A percentile compares a stretch with the other conserved stretches of the same genome.
Conservation (phyloP, 306 rosid genomes). For the Amphicarpaea edgeworthii region DNA sequence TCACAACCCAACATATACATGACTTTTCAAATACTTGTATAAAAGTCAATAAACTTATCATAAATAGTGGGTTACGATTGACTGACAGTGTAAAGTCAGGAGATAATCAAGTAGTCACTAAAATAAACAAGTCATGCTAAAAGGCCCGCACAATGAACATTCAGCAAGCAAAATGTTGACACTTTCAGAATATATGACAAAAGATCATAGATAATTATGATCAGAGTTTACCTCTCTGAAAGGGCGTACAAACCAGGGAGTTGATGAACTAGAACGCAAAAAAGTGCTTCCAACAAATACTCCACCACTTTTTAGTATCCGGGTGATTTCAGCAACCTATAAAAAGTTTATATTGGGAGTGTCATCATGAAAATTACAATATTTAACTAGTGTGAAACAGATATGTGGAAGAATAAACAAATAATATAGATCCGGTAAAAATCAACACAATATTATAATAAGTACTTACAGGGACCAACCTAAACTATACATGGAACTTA, state of each 20-base stretch:
- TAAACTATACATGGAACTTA: no score
- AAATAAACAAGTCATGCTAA: neutral
- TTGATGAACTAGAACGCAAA: constrained; percentile 73
- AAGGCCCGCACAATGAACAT: constrained; percentile 13
- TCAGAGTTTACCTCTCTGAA: constrained; percentile 64
- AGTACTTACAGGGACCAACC: no score
- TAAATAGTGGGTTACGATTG: no score
- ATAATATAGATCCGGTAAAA: constrained; percentile 1
- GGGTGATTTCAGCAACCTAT: constrained; percentile 84
- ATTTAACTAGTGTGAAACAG: constrained; percentile 15
- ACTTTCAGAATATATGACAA: neutral
- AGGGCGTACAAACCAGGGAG: constrained; percentile 62
- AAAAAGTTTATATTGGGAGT: constrained; percentile 23
- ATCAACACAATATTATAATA: no score
- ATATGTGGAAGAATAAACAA: constrained; percentile 25
- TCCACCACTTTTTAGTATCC: constrained; percentile 81
- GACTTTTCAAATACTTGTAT: no score
- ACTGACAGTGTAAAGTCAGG: no score
- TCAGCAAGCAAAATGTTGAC: constrained; percentile 32
- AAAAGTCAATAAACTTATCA: no score
- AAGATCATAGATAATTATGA: constrained; percentile 20
- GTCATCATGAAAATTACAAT: constrained; percentile 34
- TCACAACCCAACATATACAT: no score
- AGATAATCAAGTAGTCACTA: constrained; percentile 4
- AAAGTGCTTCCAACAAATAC: constrained; percentile 91